Conservation (phyloP, 805 yeast genomes). For the Alloascoidea hylecoeti region DNA sequence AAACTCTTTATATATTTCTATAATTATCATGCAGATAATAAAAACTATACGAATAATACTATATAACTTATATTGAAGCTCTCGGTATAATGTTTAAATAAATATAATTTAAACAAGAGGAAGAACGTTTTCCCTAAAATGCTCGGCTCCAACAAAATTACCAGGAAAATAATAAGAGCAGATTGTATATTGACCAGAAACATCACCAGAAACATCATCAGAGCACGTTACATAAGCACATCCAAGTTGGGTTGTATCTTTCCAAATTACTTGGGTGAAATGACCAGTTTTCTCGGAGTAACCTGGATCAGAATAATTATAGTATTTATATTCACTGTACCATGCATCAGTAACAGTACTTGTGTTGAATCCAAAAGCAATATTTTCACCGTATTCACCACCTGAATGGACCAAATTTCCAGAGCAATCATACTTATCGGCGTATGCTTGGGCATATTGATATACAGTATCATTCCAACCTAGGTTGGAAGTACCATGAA, state of each 20-base stretch:
- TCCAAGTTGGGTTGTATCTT: constrained; percentile 40
- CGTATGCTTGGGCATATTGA: constrained; percentile 39
- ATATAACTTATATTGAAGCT: too few relatives aligned
- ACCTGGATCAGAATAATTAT: constrained; percentile 34
- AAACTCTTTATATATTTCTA: too few relatives aligned
- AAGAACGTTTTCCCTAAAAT: constrained; percentile 14
- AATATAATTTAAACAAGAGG: too few relatives aligned
- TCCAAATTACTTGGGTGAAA: constrained; percentile 73
- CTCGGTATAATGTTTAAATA: too few relatives aligned
- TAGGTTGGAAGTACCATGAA: constrained; percentile 35
- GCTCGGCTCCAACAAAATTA: constrained; percentile 29
- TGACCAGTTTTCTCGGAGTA: constrained; percentile 48
- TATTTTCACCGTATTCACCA: constrained; percentile 61
- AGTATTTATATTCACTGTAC: constrained; percentile 48
- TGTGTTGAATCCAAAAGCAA: constrained; percentile 51
- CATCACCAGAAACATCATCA: constrained; percentile 38
- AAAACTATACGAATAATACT: too few relatives aligned
- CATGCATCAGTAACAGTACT: constrained; percentile 50
- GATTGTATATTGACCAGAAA: constrained; percentile 41
- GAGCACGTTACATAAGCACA: constrained; percentile 38
- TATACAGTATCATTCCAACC: constrained; percentile 39
- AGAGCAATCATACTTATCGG: constrained; percentile 37
- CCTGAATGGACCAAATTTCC: constrained; percentile 46
- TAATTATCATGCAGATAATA: too few relatives aligned
- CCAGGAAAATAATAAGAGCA: constrained; percentile 69